Percentiles rank a stretch among this genome's conserved stretches.
phyloP scores from a whole-genome alignment of 163 green algal species.

The Prototheca cutis region DNA sequence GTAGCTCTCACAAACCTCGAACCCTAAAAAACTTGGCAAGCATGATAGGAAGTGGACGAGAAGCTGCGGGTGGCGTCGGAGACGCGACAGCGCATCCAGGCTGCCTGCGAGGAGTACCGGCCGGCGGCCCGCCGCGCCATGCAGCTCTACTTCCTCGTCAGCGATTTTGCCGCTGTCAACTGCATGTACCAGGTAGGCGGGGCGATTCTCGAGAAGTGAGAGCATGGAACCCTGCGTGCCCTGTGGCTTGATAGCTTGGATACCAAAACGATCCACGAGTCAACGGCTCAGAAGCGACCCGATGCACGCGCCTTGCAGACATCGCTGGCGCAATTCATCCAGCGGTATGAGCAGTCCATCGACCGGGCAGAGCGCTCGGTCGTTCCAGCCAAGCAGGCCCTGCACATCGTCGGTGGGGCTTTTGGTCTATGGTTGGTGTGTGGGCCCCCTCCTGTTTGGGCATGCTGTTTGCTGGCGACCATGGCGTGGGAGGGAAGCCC shows the following conservation, averaged over 20 bases:
- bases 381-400: conserved; percentile 78
- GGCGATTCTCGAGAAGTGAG: no score
- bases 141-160: conserved; percentile 88
- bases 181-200: conserved; percentile 79
- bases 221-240: no score
- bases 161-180: conserved; percentile 82
- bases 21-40: no score
- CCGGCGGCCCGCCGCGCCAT: conserved; percentile 75
- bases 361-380: conserved; percentile 68
- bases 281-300: background rate
- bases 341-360: conserved; percentile 80
- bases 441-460: background rate
- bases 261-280: no score
- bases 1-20: no score
- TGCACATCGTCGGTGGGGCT: conserved; percentile 80
- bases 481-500: no score
- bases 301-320: conserved; percentile 32
- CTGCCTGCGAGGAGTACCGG: conserved; percentile 90
- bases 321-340: conserved; percentile 70
- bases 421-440: conserved; percentile 11
- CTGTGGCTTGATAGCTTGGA: no score
- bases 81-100: conserved; percentile 85
- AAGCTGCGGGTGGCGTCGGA: conserved; percentile 73
- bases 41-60: conserved; percentile 78
- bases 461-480: no score